These are phyloP conservation scores for Monosporascus sp. DNA, from an alignment of 2,329 filamentous ascomycete species.

Conservation along the genomic window DNA sequence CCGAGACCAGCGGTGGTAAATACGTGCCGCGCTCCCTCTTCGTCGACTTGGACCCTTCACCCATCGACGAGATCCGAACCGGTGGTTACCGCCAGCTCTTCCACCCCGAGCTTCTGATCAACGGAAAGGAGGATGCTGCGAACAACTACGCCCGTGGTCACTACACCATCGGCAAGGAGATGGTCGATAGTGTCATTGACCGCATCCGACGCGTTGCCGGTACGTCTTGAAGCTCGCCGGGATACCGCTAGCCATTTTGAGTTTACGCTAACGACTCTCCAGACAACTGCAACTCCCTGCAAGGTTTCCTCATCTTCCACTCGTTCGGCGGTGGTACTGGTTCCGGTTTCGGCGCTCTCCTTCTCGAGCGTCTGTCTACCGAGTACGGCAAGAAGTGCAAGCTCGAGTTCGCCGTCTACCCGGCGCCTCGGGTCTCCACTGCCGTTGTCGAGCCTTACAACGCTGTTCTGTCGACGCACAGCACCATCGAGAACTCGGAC, in stretches of 20 bases:
- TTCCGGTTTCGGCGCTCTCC: conserved; percentile 67
- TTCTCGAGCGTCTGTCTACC: conserved; percentile 67
- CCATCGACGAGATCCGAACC: conserved; percentile 70
- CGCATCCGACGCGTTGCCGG: conserved; percentile 65
- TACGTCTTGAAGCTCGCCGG: conserved; percentile 31
- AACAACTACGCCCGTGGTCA: conserved; percentile 75
- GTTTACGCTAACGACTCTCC: conserved; percentile 12
- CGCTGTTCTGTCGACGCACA: conserved; percentile 68
- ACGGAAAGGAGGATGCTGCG: conserved; percentile 71
- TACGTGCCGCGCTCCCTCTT: conserved; percentile 69
- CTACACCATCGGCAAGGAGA: conserved; percentile 74
- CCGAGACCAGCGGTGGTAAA: conserved; percentile 66
- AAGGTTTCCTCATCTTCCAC: conserved; percentile 72
- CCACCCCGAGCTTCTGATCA: conserved; percentile 68
- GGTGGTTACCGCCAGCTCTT: conserved; percentile 64
- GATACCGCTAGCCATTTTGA: neutral
- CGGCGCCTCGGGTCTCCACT: conserved; percentile 64
- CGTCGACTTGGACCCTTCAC: conserved; percentile 67
- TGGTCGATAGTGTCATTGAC: conserved; percentile 67
- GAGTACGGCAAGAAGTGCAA: conserved; percentile 75
- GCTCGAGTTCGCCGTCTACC: conserved; percentile 71
- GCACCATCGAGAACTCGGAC: conserved; percentile 73
- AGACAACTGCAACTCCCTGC: conserved; percentile 70
- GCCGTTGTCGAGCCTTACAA: conserved; percentile 73
- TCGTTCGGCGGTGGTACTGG: conserved; percentile 70